Conservation (phyloP, 441 rosid species). For the Omphalea diandra region DNA sequence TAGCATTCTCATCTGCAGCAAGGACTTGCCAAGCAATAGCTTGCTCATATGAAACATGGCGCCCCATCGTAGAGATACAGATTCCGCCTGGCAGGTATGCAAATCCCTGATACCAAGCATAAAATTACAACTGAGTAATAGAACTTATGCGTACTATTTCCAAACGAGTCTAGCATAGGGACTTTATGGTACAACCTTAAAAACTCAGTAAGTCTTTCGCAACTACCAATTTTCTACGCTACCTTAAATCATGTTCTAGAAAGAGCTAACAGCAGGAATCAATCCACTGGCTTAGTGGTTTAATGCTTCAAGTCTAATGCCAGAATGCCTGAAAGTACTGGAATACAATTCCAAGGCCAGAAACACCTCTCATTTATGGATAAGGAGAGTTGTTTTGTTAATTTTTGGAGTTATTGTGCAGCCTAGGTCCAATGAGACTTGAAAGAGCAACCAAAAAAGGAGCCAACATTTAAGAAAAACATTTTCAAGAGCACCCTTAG, state of each 20-base stretch:
- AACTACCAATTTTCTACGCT: not conserved
- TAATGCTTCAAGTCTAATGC: too few relatives aligned
- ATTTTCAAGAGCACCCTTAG: not conserved
- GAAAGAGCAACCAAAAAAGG: not conserved
- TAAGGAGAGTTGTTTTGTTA: too few relatives aligned
- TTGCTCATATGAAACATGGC: conserved; percentile 78
- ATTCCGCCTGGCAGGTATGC: conserved; percentile 76
- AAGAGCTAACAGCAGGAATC: not conserved
- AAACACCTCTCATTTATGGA: too few relatives aligned
- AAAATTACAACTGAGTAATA: not conserved
- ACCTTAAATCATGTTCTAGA: not conserved
- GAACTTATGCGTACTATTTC: not conserved
- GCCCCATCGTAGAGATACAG: conserved; percentile 92
- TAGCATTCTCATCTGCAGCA: conserved; percentile 58
- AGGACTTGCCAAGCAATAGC: conserved; percentile 88
- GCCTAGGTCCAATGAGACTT: too few relatives aligned
- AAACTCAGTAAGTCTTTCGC: not conserved
- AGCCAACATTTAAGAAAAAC: not conserved
- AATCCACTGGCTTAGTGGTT: too few relatives aligned
- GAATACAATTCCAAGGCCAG: too few relatives aligned
- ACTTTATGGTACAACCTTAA: not conserved
- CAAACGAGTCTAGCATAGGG: not conserved
- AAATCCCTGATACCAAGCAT: conserved; percentile 48
- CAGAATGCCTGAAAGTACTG: too few relatives aligned
- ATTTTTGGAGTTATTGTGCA: too few relatives aligned